These are phyloP conservation scores for Magnaporthiopsis poae DNA, from an alignment of 2,329 filamentous ascomycete species.

Conservation along the genomic window DNA sequence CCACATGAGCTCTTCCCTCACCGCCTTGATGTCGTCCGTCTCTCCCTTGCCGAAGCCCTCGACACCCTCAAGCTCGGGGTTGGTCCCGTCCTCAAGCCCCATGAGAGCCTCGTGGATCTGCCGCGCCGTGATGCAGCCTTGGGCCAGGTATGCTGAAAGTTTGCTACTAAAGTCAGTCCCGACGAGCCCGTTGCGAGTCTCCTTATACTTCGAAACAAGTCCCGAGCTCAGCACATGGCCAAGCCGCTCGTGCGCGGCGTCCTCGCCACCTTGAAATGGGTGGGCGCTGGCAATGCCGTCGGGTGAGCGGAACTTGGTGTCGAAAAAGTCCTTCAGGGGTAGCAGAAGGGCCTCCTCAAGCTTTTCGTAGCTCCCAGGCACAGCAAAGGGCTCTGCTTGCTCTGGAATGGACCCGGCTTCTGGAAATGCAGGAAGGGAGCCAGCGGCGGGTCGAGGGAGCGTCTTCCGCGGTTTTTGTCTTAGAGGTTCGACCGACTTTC, in stretches of 20 bases:
- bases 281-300: conserved; percentile 47
- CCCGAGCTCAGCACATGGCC: conserved; percentile 51
- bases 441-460: conserved; percentile 41
- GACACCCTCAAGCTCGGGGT: conserved; percentile 28
- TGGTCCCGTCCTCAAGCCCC: conserved; percentile 57
- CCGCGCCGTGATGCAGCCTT: conserved; percentile 63
- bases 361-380: conserved; percentile 45
- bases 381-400: conserved; percentile 53
- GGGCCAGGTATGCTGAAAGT: conserved; percentile 60
- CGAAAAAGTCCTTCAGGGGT: conserved; percentile 45
- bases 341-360: conserved; percentile 45
- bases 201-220: conserved; percentile 54
- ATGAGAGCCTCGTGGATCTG: conserved; percentile 60
- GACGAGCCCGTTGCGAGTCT: conserved; percentile 61
- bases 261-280: conserved; percentile 60
- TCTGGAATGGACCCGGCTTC: conserved; percentile 38
- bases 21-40: conserved; percentile 57
- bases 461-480: conserved; percentile 51
- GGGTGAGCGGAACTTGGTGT: conserved; percentile 33
- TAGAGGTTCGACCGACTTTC: conserved; percentile 63
- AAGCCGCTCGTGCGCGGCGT: conserved; percentile 47
- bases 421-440: conserved; percentile 48
- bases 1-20: conserved; percentile 68
- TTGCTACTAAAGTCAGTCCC: conserved; percentile 67
- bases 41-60: conserved; percentile 59